Evolutionary conservation across 805 yeast species (phyloP).

Genomic region (Saccharomycopsis malanga): DNA sequence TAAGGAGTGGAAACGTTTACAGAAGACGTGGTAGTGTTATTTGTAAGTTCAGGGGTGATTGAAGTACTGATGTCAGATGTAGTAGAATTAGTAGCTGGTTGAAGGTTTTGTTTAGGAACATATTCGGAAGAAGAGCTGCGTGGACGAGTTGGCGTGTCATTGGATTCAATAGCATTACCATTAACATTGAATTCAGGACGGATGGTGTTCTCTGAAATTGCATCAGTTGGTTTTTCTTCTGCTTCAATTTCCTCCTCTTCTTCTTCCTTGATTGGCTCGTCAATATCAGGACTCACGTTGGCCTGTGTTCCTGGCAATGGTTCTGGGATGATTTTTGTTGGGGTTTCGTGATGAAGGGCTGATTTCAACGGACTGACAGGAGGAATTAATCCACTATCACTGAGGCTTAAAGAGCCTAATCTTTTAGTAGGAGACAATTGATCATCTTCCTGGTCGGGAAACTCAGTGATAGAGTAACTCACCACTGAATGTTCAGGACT

Average conservation of each 20-base stretch:
- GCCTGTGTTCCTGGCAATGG: background rate
- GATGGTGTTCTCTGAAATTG: no score
- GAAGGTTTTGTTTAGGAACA: no score
- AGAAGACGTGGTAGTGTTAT: background rate
- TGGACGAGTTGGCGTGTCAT: no score
- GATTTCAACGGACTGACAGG: conserved; percentile 1
- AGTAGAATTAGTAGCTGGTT: background rate
- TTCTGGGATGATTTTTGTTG: background rate
- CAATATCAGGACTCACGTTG: background rate
- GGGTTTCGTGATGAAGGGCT: background rate
- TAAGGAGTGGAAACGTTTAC: no score
- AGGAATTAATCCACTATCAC: background rate
- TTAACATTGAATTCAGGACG: no score
- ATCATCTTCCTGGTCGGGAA: conserved; percentile 6
- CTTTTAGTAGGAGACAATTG: no score
- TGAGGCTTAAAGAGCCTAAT: background rate
- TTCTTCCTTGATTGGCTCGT: background rate
- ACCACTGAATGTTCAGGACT: conserved; percentile 15
- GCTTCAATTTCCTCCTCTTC: background rate
- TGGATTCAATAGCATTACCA: no score
- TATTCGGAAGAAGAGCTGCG: no score
- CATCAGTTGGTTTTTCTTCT: no score
- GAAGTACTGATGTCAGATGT: background rate
- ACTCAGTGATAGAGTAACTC: conserved; percentile 6
- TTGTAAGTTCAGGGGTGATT: background rate